Evolutionary conservation across 1,284 basidiomycete genomes (phyloP).

Genomic region (Agroathelia rolfsii): DNA sequence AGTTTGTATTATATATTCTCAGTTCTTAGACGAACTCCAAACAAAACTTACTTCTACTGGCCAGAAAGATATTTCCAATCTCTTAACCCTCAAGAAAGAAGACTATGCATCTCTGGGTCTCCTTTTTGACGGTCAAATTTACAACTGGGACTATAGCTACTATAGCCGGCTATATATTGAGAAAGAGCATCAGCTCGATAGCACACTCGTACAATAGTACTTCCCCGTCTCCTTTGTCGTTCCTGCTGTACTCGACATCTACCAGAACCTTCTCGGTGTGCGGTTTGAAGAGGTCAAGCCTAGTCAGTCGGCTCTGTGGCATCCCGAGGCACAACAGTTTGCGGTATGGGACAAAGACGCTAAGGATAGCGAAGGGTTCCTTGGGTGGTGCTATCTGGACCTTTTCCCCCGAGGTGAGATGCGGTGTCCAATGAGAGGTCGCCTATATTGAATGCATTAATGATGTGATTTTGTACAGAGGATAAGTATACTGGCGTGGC

Average conservation of each 20-base stretch:
- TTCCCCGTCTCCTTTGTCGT: slow-evolving; percentile 78
- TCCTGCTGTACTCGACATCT: slow-evolving; percentile 70
- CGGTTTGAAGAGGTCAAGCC: slow-evolving; percentile 55
- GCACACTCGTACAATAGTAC: slow-evolving; percentile 73
- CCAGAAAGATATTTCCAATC: slow-evolving; percentile 48
- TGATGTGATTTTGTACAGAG: slow-evolving; percentile 31
- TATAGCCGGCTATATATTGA: slow-evolving; percentile 69
- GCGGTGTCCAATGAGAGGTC: not conserved
- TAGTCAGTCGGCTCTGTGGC: slow-evolving; percentile 48
- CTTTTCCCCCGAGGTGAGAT: slow-evolving; percentile 70
- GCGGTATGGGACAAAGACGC: slow-evolving; percentile 73
- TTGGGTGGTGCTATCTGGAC: slow-evolving; percentile 80
- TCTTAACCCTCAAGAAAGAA: slow-evolving; percentile 64
- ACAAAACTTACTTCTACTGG: slow-evolving; percentile 66
- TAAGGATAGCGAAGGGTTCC: slow-evolving; percentile 56
- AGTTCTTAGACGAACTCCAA: slow-evolving; percentile 69
- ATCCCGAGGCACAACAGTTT: slow-evolving; percentile 73
- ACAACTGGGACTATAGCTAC: slow-evolving; percentile 60
- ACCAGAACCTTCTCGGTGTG: slow-evolving; percentile 71
- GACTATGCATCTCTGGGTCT: slow-evolving; percentile 51
- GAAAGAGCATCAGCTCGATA: slow-evolving; percentile 56
- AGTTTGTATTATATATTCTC: slow-evolving; percentile 2
- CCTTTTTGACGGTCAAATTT: slow-evolving; percentile 60
- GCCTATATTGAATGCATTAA: slow-evolving; percentile 1
- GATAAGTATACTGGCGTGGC: slow-evolving; percentile 82